phyloP scores from a whole-genome alignment of 169 alveolate genomes.

The Ichthyophthirius multifiliis region DNA sequence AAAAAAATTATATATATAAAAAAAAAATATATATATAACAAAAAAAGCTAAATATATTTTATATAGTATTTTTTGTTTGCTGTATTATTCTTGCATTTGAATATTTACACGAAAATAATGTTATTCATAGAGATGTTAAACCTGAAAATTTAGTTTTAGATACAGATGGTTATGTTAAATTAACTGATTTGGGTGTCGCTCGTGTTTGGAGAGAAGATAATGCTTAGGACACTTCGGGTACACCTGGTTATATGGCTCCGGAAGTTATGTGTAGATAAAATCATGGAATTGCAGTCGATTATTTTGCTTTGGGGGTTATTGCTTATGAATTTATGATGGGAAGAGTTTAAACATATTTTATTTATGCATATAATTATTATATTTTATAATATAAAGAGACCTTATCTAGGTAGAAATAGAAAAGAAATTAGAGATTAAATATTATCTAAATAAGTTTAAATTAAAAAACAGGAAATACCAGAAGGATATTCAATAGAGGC shows the following conservation, averaged over 20 bases:
- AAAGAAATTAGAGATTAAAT: constrained; percentile 85
- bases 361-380: background rate
- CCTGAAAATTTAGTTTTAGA: constrained; percentile 85
- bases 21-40: background rate
- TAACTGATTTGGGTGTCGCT: constrained; percentile 80
- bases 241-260: constrained; percentile 83
- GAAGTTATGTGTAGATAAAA: constrained; percentile 72
- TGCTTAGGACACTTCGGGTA: constrained; percentile 69
- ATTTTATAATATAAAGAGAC: constrained; percentile 50
- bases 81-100: constrained; percentile 67
- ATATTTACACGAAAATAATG: constrained; percentile 58
- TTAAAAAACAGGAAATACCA: constrained; percentile 75
- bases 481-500: constrained; percentile 83
- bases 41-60: background rate
- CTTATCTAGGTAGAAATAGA: constrained; percentile 83
- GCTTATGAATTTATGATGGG: constrained; percentile 64
- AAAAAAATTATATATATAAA: background rate
- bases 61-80: constrained; percentile 67
- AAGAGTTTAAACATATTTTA: constrained; percentile 4
- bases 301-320: constrained; percentile 69
- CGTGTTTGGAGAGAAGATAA: constrained; percentile 63
- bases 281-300: constrained; percentile 77
- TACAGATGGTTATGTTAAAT: constrained; percentile 55
- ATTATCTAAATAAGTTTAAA: constrained; percentile 68
- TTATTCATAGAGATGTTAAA: constrained; percentile 80